A percentile compares a stretch with the other conserved stretches of the same genome.
phyloP scores from a whole-genome alignment of 495 filamentous ascomycete genomes.

The Podospora fimiseda region DNA sequence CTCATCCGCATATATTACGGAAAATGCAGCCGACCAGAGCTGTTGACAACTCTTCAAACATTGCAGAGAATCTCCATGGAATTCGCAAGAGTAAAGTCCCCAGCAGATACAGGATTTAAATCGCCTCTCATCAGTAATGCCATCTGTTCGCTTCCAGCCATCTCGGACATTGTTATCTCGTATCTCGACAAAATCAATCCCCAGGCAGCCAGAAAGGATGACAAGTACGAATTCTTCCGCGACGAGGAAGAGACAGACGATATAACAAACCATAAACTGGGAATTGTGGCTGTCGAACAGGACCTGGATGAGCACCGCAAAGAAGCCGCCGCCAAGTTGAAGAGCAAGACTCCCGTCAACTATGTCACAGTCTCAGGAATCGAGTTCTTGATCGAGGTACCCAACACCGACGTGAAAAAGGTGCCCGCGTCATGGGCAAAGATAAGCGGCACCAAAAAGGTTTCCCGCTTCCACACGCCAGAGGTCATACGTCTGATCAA shows the following conservation, averaged over 20 bases:
- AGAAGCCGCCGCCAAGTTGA: conserved; percentile 61
- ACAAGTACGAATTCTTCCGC: conserved; percentile 91
- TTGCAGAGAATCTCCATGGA: conserved; percentile 73
- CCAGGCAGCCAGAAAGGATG: conserved; percentile 74
- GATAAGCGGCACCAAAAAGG: conserved; percentile 86
- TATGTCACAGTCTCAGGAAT: conserved; percentile 83
- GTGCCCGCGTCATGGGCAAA: conserved; percentile 93
- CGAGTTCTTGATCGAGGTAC: conserved; percentile 89
- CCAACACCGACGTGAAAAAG: conserved; percentile 69
- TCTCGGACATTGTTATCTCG: conserved; percentile 58
- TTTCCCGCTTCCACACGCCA: conserved; percentile 91
- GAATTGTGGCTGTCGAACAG: conserved; percentile 83
- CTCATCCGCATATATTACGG: conserved; percentile 96
- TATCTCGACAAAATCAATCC: conserved; percentile 83
- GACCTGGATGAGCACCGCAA: conserved; percentile 72
- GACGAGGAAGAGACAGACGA: conserved; percentile 79
- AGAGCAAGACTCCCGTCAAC: conserved; percentile 58
- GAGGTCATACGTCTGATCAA: conserved; percentile 74
- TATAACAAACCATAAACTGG: conserved; percentile 81
- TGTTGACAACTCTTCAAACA: conserved; percentile 77
- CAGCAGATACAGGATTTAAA: conserved; percentile 65
- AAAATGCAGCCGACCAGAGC: conserved; percentile 85
- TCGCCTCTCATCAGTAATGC: conserved; percentile 66
- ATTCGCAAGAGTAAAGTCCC: conserved; percentile 57
- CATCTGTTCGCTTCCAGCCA: conserved; percentile 69